These are phyloP conservation scores for Leucogyrophana mollusca DNA, from an alignment of 768 basidiomycete genomes.

Conservation along the genomic window DNA sequence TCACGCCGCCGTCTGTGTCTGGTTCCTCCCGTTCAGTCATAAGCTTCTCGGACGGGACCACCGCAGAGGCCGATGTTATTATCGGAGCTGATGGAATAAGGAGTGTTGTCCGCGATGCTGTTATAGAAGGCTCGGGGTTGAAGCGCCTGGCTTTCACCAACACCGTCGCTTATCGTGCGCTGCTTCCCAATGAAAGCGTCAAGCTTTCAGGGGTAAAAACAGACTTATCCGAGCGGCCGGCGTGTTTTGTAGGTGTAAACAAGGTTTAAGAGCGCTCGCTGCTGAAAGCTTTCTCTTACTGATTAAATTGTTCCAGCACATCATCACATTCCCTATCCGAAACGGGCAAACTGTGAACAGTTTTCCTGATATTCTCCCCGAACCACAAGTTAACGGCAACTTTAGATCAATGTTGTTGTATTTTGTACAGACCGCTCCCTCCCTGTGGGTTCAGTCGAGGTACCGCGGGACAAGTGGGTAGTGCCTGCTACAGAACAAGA, in stretches of 20 bases:
- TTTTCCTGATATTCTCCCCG: neutral
- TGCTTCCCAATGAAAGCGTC: conserved; percentile 42
- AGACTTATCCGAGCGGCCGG: conserved; percentile 32
- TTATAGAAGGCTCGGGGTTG: conserved; percentile 26
- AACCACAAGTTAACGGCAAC: neutral
- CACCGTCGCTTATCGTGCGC: conserved; percentile 47
- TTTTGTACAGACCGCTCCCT: conserved; percentile 34
- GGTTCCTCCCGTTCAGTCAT: conserved; percentile 29
- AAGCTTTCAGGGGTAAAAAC: conserved; percentile 41
- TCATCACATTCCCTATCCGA: conserved; percentile 51
- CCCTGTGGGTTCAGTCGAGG: conserved; percentile 23
- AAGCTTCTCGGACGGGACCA: conserved; percentile 49
- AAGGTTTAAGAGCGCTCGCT: conserved; percentile 35
- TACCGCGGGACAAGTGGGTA: conserved; percentile 40
- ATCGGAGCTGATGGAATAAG: conserved; percentile 41
- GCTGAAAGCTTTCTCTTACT: conserved; percentile 4
- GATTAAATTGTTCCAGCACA: conserved; percentile 36
- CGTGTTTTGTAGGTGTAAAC: conserved; percentile 43
- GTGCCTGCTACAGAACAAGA: conserved; percentile 39
- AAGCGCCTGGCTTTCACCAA: conserved; percentile 41
- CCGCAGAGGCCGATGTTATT: conserved; percentile 44
- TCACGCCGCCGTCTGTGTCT: conserved; percentile 23
- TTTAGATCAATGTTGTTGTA: conserved; percentile 47
- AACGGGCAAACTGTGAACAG: conserved; percentile 37
- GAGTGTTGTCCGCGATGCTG: conserved; percentile 36